A percentile compares a stretch with the other conserved stretches of the same genome.
Evolutionary conservation across 345 rosid species (phyloP).

Genomic region (Schrenkiella parvula): DNA sequence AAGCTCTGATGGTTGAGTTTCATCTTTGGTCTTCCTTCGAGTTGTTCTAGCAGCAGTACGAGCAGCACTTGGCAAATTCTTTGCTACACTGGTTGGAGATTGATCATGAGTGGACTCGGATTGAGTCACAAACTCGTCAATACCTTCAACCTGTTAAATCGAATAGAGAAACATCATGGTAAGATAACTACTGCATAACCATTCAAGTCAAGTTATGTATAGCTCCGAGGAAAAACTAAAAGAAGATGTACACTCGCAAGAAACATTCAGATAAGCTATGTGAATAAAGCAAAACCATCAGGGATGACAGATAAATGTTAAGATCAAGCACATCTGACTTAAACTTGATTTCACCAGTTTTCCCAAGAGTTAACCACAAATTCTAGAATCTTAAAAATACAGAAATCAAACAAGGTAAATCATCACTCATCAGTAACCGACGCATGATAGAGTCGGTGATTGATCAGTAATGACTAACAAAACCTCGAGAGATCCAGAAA

Average conservation of each 20-base stretch:
- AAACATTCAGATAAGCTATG: neutral
- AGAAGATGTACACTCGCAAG: neutral
- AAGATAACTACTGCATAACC: neutral
- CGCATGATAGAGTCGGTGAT: neutral
- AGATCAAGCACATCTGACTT: neutral
- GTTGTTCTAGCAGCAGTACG: slow-evolving; percentile 47
- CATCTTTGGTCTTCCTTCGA: slow-evolving; percentile 44
- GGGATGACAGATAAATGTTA: neutral
- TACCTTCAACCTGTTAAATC: slow-evolving; percentile 67
- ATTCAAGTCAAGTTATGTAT: neutral
- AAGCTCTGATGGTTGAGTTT: slow-evolving; percentile 39
- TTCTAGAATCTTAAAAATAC: neutral
- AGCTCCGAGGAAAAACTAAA: neutral
- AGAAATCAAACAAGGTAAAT: neutral
- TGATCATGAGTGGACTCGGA: slow-evolving; percentile 26
- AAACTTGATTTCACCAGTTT: neutral
- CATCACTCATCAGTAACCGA: no score
- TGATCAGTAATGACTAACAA: neutral
- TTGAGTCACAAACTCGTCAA: slow-evolving; percentile 51
- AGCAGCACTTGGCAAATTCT: slow-evolving; percentile 29
- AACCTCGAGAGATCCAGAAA: neutral
- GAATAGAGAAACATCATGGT: neutral
- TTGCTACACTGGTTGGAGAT: slow-evolving; percentile 40
- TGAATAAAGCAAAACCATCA: neutral
- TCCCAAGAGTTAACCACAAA: neutral